Evolutionary conservation across 768 basidiomycete genomes (phyloP), one percentile per base, ranked within the genome.

Genomic region (Mycena galopus): DNA sequence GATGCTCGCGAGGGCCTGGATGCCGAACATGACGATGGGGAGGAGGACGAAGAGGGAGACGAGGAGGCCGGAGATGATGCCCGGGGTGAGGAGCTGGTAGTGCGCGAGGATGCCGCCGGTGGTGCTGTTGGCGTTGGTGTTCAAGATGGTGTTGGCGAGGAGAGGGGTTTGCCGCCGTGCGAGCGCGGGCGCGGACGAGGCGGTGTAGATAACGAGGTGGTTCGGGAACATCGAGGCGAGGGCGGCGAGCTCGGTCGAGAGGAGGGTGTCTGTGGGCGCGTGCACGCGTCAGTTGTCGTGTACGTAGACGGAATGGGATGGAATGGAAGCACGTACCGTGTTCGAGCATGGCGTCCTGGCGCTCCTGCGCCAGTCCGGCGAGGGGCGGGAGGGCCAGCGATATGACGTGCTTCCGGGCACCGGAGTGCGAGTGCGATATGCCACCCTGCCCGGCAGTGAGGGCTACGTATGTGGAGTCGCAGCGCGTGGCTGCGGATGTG

Each of bases 1-100:
- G 70, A 95, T 94, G 75, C 92, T 91, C 25, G 92, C 87, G 47
- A 95, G 85, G 0, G 94, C 89, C 25, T 81, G 85, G 63, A 95
- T 86, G 32, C 92, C 92, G 44, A 93, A 66, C 78, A 91, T 82
- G 14, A 94, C 78, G 57, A 92, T 80, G 1, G 95, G 93, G 27
- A 95, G 77, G 16, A 94, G 83, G 60, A 94, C 77, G 79, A 94
- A 93, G 77, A 95, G 84, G 0, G 83, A 82, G 55, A 95, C 81
- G 59, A 95, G 86, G 21, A 95, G 86, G 9, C 86, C 79, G 5
- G 86, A 87, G 80, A 95, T 93, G 58, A 96, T 85, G 0, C 87
- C 92, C 1, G 94, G 92, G 0, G 93, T 94, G 58, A 95, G 88
- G 56, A 94, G 86, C 78, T 94, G 93, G 80, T 94, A 95, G 37